Base-by-base conservation (phyloP, 78 protist genomes). In the Dictyostelium intermedium region DNA sequence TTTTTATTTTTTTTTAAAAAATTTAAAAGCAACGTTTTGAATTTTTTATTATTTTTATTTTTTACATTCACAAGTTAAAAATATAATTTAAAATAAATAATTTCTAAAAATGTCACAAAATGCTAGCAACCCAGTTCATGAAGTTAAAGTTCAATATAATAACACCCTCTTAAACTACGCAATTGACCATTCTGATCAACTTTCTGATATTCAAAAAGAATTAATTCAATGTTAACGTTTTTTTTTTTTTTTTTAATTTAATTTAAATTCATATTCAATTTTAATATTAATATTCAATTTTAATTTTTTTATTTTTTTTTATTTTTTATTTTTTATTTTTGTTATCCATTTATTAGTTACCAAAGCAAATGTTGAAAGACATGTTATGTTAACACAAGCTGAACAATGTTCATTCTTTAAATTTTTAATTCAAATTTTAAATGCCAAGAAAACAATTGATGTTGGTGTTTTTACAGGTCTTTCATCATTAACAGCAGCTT, bases 391-490 rank as follows among this genome's bases (percentile, higher is more conserved):
- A 1, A 89, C 87, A 32, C 53, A 84, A 25, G 41, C 56, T 3
- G 94, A 89, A 30, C 94, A 89, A 89, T 11, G 32, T 69, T 7
- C 11, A 27, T 89, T 80, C 56, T 80, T 80, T 61, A 50, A 66
- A 63, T 70, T 84, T 56, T 78, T 83, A 39, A 8, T 92, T 5
- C 37, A 78, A 60, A 43, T 92, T 6, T 72, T 92, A n/a, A 92
- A 92, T 73, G 96, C 96, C 0, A 92, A 92, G 76, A 92, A 72
- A 11, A 61, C 45, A 8, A 87, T 96, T 34, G 98, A 96, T 45
- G 86, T 96, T 32, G 98, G 98, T 74, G 96, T 91, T 10, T 96
- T 92, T 77, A 95, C 92, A 23, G 98, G 98, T 73, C 70, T 70
- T 35, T 76, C 84, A 20, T 47, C 97, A 10, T 61, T 96, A n/a